Conservation (phyloP, 495 filamentous ascomycete genomes). For the Penicillium lividum region DNA sequence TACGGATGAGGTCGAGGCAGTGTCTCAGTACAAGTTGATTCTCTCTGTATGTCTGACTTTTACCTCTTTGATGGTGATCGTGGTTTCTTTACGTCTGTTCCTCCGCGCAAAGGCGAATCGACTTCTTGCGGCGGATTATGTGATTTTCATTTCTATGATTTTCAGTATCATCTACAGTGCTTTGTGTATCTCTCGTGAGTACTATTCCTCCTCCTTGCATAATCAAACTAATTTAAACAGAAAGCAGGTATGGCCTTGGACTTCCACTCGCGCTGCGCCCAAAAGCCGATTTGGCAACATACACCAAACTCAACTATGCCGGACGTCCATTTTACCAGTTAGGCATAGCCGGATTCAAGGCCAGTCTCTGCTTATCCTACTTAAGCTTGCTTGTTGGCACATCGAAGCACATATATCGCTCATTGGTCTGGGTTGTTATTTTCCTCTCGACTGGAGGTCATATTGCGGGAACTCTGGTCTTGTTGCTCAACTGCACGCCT, state of each 20-base stretch:
- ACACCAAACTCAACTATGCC: constrained; percentile 54
- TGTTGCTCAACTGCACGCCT: constrained; percentile 56
- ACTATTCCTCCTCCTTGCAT: background rate
- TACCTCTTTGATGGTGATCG: constrained; percentile 38
- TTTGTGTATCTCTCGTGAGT: constrained; percentile 53
- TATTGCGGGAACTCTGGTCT: constrained; percentile 47
- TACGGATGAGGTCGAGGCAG: constrained; percentile 37
- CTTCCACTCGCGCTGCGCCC: constrained; percentile 45
- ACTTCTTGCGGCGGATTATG: constrained; percentile 48
- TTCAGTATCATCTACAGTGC: constrained; percentile 52
- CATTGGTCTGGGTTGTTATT: constrained; percentile 50
- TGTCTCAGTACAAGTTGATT: constrained; percentile 44
- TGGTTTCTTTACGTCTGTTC: constrained; percentile 38
- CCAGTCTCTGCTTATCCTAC: constrained; percentile 58
- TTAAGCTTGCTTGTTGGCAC: constrained; percentile 53
- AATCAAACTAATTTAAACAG: constrained; percentile 26
- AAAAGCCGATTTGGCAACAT: constrained; percentile 36
- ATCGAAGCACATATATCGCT: constrained; percentile 45
- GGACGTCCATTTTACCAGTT: constrained; percentile 61
- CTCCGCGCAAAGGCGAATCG: constrained; percentile 37
- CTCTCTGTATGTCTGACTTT: constrained; percentile 46
- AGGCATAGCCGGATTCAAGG: constrained; percentile 60
- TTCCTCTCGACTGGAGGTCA: constrained; percentile 45
- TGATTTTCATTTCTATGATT: constrained; percentile 46
- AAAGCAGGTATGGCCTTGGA: constrained; percentile 55